Conservation (phyloP, 495 filamentous ascomycete species). For the Neurospora intermedia region DNA sequence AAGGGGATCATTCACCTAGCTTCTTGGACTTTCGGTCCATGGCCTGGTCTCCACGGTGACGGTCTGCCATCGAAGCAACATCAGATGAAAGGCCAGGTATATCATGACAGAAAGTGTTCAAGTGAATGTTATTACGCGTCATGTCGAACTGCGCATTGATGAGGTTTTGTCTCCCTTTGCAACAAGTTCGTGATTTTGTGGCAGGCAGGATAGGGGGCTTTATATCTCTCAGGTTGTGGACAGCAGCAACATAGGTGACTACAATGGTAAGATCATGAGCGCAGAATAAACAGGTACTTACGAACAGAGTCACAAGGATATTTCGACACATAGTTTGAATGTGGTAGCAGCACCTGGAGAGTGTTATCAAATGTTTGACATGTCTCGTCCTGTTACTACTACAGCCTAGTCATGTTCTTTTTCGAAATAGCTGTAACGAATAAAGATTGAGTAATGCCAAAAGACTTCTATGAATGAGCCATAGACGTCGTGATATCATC, state of each 20-base stretch:
- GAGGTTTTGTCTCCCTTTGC: no score
- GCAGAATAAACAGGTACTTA: neutral
- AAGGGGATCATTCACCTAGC: neutral
- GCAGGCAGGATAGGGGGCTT: neutral
- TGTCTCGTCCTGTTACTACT: no score
- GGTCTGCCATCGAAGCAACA: neutral
- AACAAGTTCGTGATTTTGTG: neutral
- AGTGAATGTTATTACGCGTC: neutral
- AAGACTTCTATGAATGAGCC: neutral
- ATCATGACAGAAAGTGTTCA: accelerated
- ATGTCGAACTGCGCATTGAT: neutral
- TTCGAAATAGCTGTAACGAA: neutral
- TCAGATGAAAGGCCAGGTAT: neutral
- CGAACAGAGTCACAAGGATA: no score
- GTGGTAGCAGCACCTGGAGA: no score
- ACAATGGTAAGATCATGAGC: neutral
- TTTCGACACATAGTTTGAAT: no score
- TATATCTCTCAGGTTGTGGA: neutral
- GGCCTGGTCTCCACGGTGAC: neutral
- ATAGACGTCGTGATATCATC: neutral
- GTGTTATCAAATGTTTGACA: no score
- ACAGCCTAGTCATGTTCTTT: no score
- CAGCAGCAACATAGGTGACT: neutral
- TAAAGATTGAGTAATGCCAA: neutral
- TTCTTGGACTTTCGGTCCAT: neutral